phyloP scores from a whole-genome alignment of 352 stramenopile species.

The Globisporangium perplexum region DNA sequence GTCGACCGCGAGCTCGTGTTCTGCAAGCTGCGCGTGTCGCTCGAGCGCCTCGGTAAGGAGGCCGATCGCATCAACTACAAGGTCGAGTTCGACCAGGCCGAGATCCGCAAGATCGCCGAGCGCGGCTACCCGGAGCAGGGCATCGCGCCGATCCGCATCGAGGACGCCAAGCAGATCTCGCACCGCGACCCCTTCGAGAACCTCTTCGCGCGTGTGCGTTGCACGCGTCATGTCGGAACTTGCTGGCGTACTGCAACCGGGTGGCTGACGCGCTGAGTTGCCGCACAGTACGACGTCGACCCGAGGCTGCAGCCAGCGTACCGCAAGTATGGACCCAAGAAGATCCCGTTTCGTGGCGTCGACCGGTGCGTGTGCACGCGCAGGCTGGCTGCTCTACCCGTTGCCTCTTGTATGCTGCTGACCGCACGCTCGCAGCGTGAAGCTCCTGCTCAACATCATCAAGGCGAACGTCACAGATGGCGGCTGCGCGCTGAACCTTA shows the following conservation, averaged over 20 bases:
- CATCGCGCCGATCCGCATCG: slow-evolving; percentile 62
- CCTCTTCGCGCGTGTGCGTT: slow-evolving; percentile 38
- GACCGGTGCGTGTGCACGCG: slow-evolving; percentile 51
- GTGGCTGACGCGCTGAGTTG: too few relatives aligned
- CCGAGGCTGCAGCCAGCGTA: slow-evolving; percentile 52
- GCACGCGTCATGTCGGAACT: too few relatives aligned
- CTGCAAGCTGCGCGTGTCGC: slow-evolving; percentile 66
- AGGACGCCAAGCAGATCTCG: slow-evolving; percentile 39
- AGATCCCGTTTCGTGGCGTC: slow-evolving; percentile 66
- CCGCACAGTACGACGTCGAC: slow-evolving; percentile 59
- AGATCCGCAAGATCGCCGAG: slow-evolving; percentile 54
- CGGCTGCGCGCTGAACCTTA: slow-evolving; percentile 51
- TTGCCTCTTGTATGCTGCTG: too few relatives aligned
- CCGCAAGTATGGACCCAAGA: slow-evolving; percentile 63
- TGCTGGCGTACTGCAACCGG: neutral
- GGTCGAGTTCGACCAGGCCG: slow-evolving; percentile 59
- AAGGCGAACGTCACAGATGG: slow-evolving; percentile 46
- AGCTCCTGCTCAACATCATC: slow-evolving; percentile 69
- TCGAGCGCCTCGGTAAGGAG: slow-evolving; percentile 59
- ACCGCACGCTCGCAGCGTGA: slow-evolving; percentile 27
- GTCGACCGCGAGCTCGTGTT: slow-evolving; percentile 60
- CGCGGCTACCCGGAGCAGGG: slow-evolving; percentile 44
- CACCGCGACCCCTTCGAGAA: slow-evolving; percentile 60
- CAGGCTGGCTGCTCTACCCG: too few relatives aligned
- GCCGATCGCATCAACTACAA: slow-evolving; percentile 79